phyloP scores from a whole-genome alignment of 108 stramenopile species.

The Discostella stelligeroides region DNA sequence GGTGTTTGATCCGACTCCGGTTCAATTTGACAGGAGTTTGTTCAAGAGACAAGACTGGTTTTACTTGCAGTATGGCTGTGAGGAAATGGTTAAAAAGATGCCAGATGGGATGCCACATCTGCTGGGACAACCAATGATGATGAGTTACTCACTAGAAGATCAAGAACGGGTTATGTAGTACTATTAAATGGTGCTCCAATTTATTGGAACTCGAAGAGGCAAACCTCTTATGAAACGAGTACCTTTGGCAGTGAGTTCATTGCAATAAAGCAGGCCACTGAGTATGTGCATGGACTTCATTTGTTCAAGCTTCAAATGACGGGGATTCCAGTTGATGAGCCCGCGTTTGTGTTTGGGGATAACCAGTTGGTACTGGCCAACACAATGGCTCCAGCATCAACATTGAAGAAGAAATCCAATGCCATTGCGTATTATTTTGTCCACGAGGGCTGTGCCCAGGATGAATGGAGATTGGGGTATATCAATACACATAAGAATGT shows the following conservation, averaged over 20 bases:
- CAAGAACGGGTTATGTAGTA: conserved; percentile 19
- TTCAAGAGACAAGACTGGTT: conserved; percentile 40
- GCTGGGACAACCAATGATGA: conserved; percentile 15
- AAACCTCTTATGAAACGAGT: conserved; percentile 36
- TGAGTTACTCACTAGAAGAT: conserved; percentile 16
- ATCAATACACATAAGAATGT: too few species aligned
- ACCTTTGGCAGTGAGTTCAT: too few species aligned
- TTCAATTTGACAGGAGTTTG: conserved; percentile 22
- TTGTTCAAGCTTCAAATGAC: too few species aligned
- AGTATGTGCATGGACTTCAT: too few species aligned
- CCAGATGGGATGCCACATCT: conserved; percentile 23
- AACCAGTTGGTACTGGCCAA: too few species aligned
- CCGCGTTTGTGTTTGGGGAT: conserved; percentile 29
- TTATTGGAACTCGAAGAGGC: conserved; percentile 45
- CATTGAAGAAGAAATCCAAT: conserved; percentile 59
- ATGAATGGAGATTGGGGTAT: too few species aligned
- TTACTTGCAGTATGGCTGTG: conserved; percentile 31
- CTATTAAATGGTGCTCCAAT: conserved; percentile 12
- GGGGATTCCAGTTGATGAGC: conserved; percentile 46
- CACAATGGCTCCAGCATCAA: conserved; percentile 47
- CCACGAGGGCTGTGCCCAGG: too few species aligned
- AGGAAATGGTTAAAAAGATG: conserved; percentile 17
- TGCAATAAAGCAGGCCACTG: too few species aligned
- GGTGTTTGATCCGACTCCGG: conserved; percentile 51
- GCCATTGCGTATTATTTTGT: conserved; percentile 54